phyloP scores from a whole-genome alignment of 352 stramenopile species.

The Pythium sp. region DNA sequence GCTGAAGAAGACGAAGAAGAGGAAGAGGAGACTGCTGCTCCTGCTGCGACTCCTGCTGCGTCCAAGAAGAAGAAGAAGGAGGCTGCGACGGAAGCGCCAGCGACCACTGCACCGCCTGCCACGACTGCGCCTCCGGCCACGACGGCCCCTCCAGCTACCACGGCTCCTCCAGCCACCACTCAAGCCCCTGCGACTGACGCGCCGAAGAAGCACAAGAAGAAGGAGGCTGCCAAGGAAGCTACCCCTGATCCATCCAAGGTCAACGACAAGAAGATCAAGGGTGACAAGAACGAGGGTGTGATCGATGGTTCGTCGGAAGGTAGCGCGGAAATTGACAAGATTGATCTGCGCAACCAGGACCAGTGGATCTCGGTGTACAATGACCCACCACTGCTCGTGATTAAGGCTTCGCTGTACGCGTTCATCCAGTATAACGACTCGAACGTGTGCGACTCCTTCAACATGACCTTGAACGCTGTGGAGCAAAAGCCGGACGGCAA shows the following conservation, averaged over 20 bases:
- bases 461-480: slow-evolving; percentile 84
- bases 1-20: slow-evolving; percentile 20
- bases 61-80: slow-evolving; percentile 33
- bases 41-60: slow-evolving; percentile 7
- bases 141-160: slow-evolving; percentile 8
- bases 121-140: slow-evolving; percentile 13
- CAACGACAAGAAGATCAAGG: slow-evolving; percentile 72
- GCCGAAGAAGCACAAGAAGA: slow-evolving; percentile 33
- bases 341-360: slow-evolving; percentile 68
- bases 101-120: slow-evolving; percentile 28
- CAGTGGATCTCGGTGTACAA: slow-evolving; percentile 83
- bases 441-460: slow-evolving; percentile 79
- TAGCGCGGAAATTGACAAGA: slow-evolving; percentile 82
- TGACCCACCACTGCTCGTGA: slow-evolving; percentile 70
- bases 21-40: slow-evolving; percentile 1
- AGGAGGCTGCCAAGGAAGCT: slow-evolving; percentile 18
- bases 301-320: slow-evolving; percentile 79
- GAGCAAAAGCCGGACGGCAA: slow-evolving; percentile 79
- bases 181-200: slow-evolving; percentile 13
- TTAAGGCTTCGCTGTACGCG: slow-evolving; percentile 83
- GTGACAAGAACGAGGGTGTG: slow-evolving; percentile 69
- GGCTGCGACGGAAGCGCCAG: slow-evolving; percentile 15
- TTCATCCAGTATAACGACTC: slow-evolving; percentile 87
- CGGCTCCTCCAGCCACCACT: slow-evolving; percentile 2
- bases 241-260: slow-evolving; percentile 17